phyloP scores from a whole-genome alignment of 495 filamentous ascomycete species.

The Penicillium lagena region DNA sequence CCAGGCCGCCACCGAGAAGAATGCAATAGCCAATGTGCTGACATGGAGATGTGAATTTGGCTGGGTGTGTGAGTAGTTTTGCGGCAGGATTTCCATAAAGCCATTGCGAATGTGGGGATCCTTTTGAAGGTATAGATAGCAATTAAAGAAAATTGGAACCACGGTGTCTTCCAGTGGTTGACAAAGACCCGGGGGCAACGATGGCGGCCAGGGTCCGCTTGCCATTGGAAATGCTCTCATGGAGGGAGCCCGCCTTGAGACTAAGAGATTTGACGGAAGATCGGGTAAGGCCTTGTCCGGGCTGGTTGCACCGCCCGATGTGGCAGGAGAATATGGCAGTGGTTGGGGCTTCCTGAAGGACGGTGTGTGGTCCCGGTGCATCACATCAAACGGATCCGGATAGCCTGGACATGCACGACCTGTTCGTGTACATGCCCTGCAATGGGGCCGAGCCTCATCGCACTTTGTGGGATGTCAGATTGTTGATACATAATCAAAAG shows the following conservation, averaged over 20 bases:
- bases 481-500: neutral
- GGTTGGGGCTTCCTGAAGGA: slow-evolving; percentile 25
- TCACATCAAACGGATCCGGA: slow-evolving; percentile 60
- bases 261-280: neutral
- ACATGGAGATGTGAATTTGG: slow-evolving; percentile 44
- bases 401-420: slow-evolving; percentile 54
- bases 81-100: slow-evolving; percentile 48
- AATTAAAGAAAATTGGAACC: slow-evolving; percentile 29
- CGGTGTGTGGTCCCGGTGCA: slow-evolving; percentile 61
- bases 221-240: too few species aligned
- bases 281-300: neutral
- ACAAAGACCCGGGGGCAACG: slow-evolving; percentile 7
- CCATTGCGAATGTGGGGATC: slow-evolving; percentile 23
- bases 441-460: slow-evolving; percentile 44
- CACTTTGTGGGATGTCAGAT: slow-evolving; percentile 25
- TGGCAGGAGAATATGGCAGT: neutral
- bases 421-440: slow-evolving; percentile 40
- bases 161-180: slow-evolving; percentile 27
- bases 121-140: slow-evolving; percentile 22
- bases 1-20: slow-evolving; percentile 42
- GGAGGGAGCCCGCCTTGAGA: neutral
- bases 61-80: slow-evolving; percentile 41
- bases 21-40: slow-evolving; percentile 55
- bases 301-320: neutral
- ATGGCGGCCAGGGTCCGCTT: neutral